Evolutionary conservation across 2,329 filamentous ascomycete species (phyloP), one percentile per base, ranked within the genome.

Genomic region (Colletotrichum siamense): DNA sequence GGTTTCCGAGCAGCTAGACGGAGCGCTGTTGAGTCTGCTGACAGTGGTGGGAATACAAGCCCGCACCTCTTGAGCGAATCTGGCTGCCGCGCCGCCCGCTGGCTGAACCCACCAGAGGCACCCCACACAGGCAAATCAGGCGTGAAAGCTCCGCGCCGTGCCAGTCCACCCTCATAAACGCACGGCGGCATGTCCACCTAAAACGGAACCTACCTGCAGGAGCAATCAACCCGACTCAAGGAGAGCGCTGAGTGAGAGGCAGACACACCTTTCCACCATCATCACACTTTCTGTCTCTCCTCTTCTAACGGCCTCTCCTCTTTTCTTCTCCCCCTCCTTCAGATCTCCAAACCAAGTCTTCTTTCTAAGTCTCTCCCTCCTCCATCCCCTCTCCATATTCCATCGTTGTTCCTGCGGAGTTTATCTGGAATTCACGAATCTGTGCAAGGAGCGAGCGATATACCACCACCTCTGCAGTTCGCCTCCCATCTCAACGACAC

Each of bases 221-320:
- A 70, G 55, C 69, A 63, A 63, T 63, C 61, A 59, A 69, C 57
- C 69, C 70, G 59, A 73, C 63, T 73, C 70, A 73, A 76, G 70
- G 26, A 65, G 62, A 75, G 26, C 16, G 55, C 34, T 39, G 55
- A 39, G 59, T 44, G 36, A 24, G 39, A 67, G 49, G 39, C 34
- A 30, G 57, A 62, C 28, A 65, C 59, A 28, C 44, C 36, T 61
- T 69, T 52, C 59, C 52, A 61, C 52, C 64, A 69, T 67, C 49
- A 69, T 26, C 62, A 75, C 26, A 66, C 39, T 44, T 49, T 49
- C 44, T 22, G n/a, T 49, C 66, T 44, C 55, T 64, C 39, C 36
- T 57, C 36, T 36, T 18, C 22, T 26, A 18, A 69, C 34, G 28
- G 28, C 15, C n/a, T 74, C 36, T 52, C 34, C 26, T 66, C 18